Evolutionary conservation across 2,329 filamentous ascomycete species (phyloP).

Genomic region (Penicillium fuscoglaucum): DNA sequence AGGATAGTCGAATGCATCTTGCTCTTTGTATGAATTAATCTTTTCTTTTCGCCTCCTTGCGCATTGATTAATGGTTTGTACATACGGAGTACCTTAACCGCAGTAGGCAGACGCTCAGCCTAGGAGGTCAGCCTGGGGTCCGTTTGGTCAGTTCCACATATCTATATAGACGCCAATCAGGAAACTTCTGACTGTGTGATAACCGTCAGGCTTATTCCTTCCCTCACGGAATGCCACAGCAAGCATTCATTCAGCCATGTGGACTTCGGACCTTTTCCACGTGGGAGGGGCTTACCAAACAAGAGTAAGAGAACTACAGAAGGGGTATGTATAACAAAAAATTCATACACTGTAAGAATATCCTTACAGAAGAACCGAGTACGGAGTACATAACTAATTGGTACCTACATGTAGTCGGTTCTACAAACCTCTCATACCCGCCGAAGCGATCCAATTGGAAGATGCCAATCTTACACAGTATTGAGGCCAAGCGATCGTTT

Average conservation of each 20-base stretch:
- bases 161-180: not conserved
- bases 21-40: not conserved
- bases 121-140: not conserved
- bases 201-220: not conserved
- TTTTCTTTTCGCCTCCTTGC: not conserved
- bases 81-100: not conserved
- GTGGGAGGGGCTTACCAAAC: not conserved
- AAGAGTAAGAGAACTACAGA: not conserved
- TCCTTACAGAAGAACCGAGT: not conserved
- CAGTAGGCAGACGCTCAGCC: not conserved
- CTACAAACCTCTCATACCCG: not conserved
- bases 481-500: not conserved
- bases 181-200: not conserved
- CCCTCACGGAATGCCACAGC: not conserved
- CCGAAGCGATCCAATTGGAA: not conserved
- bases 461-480: not conserved
- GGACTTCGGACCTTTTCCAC: slow-evolving; percentile 1
- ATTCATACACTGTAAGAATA: not conserved
- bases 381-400: not conserved
- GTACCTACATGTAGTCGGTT: not conserved
- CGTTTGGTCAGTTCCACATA: not conserved
- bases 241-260: slow-evolving; percentile 3
- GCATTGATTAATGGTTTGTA: not conserved
- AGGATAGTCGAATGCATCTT: not conserved
- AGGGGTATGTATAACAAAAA: not conserved